A percentile compares a stretch with the other conserved stretches of the same genome.
phyloP scores from a whole-genome alignment of 2,329 filamentous ascomycete genomes.

The Sclerotinia glacialis region DNA sequence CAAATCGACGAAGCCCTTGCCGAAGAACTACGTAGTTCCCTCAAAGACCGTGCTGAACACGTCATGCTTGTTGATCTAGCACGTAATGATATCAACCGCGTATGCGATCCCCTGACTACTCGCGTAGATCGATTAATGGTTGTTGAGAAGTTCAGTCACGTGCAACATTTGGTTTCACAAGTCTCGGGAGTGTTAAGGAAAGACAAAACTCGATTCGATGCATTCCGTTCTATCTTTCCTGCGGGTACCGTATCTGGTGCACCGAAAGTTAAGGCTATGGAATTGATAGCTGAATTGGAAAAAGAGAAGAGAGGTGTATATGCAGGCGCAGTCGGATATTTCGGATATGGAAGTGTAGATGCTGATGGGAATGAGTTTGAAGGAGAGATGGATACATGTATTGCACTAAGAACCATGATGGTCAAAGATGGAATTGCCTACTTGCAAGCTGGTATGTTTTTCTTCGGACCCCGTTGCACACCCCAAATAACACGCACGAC shows the following conservation, averaged over 20 bases:
- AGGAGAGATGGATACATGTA: constrained; percentile 87
- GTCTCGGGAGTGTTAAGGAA: constrained; percentile 85
- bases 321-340: constrained; percentile 94
- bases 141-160: constrained; percentile 91
- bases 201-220: constrained; percentile 87
- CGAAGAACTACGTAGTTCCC: constrained; percentile 68
- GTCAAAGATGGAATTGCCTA: constrained; percentile 89
- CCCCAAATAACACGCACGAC: neutral
- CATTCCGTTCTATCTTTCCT: constrained; percentile 94
- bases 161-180: constrained; percentile 95
- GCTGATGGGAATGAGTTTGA: constrained; percentile 61
- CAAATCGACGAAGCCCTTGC: constrained; percentile 82
- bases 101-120: constrained; percentile 86
- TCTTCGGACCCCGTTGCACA: neutral
- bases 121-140: constrained; percentile 93
- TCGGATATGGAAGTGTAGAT: constrained; percentile 77
- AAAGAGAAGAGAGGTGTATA: constrained; percentile 93
- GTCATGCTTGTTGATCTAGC: constrained; percentile 98
- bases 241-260: constrained; percentile 94
- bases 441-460: constrained; percentile 66
- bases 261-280: constrained; percentile 95
- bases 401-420: constrained; percentile 79
- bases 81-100: constrained; percentile 92
- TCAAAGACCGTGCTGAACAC: constrained; percentile 93
- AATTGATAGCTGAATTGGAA: constrained; percentile 92